Evolutionary conservation across 2,329 filamentous ascomycete species (phyloP), one percentile per base, ranked within the genome.

Genomic region (Paraphaeosphaeria sporulosa): DNA sequence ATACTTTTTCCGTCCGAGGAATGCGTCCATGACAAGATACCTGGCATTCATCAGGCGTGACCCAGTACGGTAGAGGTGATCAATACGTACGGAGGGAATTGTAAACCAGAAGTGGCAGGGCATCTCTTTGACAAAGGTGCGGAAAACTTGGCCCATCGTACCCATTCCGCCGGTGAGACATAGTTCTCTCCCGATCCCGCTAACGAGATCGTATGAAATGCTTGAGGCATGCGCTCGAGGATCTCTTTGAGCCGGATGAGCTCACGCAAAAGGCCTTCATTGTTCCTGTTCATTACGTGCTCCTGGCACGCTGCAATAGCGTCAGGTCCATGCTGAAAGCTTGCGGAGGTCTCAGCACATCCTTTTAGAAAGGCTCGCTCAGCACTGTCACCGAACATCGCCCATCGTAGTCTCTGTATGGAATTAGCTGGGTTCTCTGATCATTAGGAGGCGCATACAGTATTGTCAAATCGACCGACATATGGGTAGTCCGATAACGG

Each of bases 401-500:
- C 64, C 69, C 69, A 71, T 40, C 69, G 50, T 23, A 71, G 57
- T 44, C 52, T 47, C 57, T 58, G 27, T n/a, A 32, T 32, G 15
- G 3, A 5, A 19, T 44, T 27, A 50, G 46, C 34, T 42, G 23
- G 17, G 21, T 7, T 27, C 10, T 57, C 10, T 38, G 47, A 40
- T 21, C 3, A 4, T 43, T 19, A 42, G 17, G 30, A 25, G 46
- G 15, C 13, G 30, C 57, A 30, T 55, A 55, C 58, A 21, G 61
- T 70, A 55, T 71, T 71, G 55, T 71, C 69, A 57, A 70, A 70
- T 15, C 69, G 63, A 13, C 67, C 69, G 32, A 70, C 74, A 56
- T 86, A 86, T 2, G 84, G 84, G 44, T 81, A 79, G 0, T 67
- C 80, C 0, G 83, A 84, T 1, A 78, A 83, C 1, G 79, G 76